A percentile compares a stretch with the other conserved stretches of the same genome.
Evolutionary conservation across 1,139 yeast species (phyloP).

Genomic region (Suhomyces atakaporum): DNA sequence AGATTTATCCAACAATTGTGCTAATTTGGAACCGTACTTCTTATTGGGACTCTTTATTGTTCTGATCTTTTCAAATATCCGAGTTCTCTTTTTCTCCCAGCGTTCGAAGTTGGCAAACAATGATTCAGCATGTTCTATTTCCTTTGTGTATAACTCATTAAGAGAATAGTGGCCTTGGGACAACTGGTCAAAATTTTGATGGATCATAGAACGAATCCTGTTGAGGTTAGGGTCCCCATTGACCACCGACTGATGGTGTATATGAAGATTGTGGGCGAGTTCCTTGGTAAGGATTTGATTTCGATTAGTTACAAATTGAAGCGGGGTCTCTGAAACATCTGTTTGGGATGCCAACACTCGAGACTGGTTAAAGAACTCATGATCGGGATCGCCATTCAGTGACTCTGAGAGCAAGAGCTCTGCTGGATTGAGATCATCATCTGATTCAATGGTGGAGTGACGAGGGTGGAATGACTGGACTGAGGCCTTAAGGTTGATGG

Average conservation of each 20-base stretch:
- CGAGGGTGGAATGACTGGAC: constrained; percentile 1
- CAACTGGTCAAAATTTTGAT: constrained; percentile 34
- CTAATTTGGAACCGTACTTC: constrained; percentile 48
- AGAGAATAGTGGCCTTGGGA: constrained; percentile 49
- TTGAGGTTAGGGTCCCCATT: constrained; percentile 37
- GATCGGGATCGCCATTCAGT: constrained; percentile 19
- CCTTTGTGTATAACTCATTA: constrained; percentile 50
- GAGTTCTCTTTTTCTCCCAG: constrained; percentile 48
- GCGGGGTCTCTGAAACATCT: constrained; percentile 22
- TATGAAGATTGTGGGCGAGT: constrained; percentile 23
- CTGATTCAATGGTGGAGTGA: constrained; percentile 11
- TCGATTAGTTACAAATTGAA: constrained; percentile 34
- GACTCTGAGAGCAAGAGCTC: constrained; percentile 31
- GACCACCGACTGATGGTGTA: constrained; percentile 26
- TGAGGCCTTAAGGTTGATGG: constrained; percentile 21
- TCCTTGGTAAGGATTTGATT: constrained; percentile 25
- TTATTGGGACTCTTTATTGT: constrained; percentile 45
- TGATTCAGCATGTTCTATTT: constrained; percentile 29
- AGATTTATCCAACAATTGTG: constrained; percentile 37
- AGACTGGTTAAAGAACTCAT: constrained; percentile 26
- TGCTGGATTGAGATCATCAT: constrained; percentile 34
- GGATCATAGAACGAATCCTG: constrained; percentile 29
- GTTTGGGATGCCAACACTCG: constrained; percentile 12
- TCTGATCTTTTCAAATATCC: constrained; percentile 37
- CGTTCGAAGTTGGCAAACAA: constrained; percentile 38